Evolutionary conservation across 768 basidiomycete species (phyloP).

Genomic region (Lactarius vividus): DNA sequence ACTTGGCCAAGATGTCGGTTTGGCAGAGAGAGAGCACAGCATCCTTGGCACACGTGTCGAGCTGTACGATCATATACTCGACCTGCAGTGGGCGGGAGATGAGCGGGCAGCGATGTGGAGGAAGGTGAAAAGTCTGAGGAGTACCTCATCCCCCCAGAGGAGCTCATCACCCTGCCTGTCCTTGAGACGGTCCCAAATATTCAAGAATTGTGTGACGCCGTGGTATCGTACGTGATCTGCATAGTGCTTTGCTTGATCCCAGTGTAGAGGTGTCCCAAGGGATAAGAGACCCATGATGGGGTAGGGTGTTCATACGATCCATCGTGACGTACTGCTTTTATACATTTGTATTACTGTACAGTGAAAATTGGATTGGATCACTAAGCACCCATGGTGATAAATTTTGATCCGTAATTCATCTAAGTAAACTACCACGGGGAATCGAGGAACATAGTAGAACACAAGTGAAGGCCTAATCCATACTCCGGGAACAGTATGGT

Average conservation of each 20-base stretch:
- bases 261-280: constrained; percentile 88
- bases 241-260: constrained; percentile 85
- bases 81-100: constrained; percentile 48
- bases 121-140: neutral
- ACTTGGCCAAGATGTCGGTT: constrained; percentile 84
- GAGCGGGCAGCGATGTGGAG: constrained; percentile 1
- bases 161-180: constrained; percentile 87
- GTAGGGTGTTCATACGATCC: neutral
- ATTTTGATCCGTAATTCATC: neutral
- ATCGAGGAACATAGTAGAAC: no score
- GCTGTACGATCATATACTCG: constrained; percentile 92
- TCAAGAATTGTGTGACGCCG: constrained; percentile 92
- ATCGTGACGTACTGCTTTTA: neutral
- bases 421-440: neutral
- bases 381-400: constrained; percentile 4
- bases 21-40: constrained; percentile 93
- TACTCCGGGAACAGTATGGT: neutral
- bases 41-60: constrained; percentile 74
- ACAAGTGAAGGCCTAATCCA: no score
- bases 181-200: constrained; percentile 92
- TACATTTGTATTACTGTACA: neutral
- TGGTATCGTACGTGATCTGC: constrained; percentile 89
- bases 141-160: constrained; percentile 98
- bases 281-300: constrained; percentile 82
- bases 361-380: neutral